phyloP scores from a whole-genome alignment of 129 eudicot genomes.

The Pulicaria dysenterica region DNA sequence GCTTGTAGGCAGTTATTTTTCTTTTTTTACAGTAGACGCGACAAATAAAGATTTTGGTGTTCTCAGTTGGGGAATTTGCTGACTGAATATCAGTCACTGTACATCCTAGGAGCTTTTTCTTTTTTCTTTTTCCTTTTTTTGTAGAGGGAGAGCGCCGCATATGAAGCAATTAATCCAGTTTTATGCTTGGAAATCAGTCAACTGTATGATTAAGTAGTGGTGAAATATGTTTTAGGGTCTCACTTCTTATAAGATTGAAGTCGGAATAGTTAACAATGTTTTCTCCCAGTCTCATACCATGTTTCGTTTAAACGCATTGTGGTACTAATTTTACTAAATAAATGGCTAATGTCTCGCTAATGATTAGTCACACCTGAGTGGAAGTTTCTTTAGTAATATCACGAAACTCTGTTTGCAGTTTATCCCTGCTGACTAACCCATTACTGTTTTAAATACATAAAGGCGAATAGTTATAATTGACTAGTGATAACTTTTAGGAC shows the following conservation, averaged over 20 bases:
- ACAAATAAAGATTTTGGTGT: neutral
- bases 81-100: neutral
- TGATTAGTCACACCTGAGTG: neutral
- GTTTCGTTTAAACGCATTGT: neutral
- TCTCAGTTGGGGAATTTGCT: neutral
- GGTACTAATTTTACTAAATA: too few relatives aligned
- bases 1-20: neutral
- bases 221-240: neutral
- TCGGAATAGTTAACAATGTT: neutral
- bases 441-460: neutral
- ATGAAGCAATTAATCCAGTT: neutral
- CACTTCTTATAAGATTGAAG: neutral
- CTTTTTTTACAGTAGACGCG: constrained; percentile 1
- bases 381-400: constrained; percentile 12
- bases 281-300: neutral
- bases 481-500: neutral
- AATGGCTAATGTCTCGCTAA: neutral
- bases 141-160: neutral
- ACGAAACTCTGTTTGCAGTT: neutral
- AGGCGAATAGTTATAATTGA: neutral
- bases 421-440: neutral
- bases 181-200: constrained; percentile 1
- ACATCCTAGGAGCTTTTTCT: neutral
- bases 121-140: neutral
- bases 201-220: neutral